phyloP scores from a whole-genome alignment of 2,329 filamentous ascomycete species.

The Alternaria consortialis region DNA sequence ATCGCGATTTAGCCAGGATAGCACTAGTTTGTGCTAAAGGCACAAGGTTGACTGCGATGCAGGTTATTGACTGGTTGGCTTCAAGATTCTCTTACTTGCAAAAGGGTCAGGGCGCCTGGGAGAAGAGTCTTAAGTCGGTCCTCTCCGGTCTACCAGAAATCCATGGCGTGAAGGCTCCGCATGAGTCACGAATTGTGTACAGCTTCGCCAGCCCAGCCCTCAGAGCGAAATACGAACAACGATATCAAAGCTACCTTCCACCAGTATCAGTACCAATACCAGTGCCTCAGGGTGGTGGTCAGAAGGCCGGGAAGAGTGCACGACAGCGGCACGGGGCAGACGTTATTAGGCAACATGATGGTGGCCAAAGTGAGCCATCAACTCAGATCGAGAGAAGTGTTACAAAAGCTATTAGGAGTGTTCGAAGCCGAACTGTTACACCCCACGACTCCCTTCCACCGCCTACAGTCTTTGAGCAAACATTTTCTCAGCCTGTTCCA shows the following conservation, averaged over 20 bases:
- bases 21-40: constrained; percentile 24
- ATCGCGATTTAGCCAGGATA: constrained; percentile 21
- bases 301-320: neutral
- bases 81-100: constrained; percentile 21
- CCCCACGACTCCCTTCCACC: neutral
- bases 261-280: neutral
- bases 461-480: neutral
- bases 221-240: constrained; percentile 4
- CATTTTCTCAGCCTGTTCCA: neutral
- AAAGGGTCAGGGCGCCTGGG: constrained; percentile 21
- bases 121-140: constrained; percentile 18
- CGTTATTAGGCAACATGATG: neutral
- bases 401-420: neutral
- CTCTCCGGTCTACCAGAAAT: constrained; percentile 27
- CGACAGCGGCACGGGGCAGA: neutral
- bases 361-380: neutral
- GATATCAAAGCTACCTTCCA: constrained; percentile 7
- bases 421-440: neutral
- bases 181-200: constrained; percentile 4
- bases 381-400: neutral
- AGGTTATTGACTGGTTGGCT: constrained; percentile 22
- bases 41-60: constrained; percentile 13
- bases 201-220: constrained; percentile 11
- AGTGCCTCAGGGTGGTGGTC: neutral
- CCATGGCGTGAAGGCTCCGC: constrained; percentile 1